These are phyloP conservation scores for Physaria fendleri DNA, from an alignment of 345 rosid genomes.

Conservation along the genomic window DNA sequence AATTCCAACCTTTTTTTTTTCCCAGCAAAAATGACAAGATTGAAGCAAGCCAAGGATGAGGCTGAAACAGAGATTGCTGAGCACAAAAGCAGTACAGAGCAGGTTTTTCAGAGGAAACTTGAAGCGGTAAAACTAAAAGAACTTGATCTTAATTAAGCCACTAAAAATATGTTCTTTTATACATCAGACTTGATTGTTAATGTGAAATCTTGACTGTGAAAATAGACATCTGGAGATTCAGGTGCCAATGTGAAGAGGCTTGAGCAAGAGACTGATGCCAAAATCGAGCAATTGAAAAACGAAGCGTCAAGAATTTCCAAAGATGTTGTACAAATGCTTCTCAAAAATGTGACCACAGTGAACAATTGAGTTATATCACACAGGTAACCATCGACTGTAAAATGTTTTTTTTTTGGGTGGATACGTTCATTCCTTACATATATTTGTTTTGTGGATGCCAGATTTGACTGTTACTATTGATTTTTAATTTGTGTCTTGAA, in stretches of 20 bases:
- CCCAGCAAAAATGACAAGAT: conserved; percentile 67
- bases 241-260: conserved; percentile 87
- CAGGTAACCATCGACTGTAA: conserved; percentile 7
- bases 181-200: neutral
- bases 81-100: conserved; percentile 60
- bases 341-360: conserved; percentile 43
- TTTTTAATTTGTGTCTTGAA: neutral
- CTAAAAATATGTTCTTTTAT: neutral
- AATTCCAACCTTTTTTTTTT: neutral
- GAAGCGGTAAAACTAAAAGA: conserved; percentile 70
- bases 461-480: neutral
- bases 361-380: conserved; percentile 17
- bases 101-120: conserved; percentile 61
- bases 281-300: conserved; percentile 55
- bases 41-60: conserved; percentile 88
- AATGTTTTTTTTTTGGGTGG: neutral
- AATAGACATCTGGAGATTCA: conserved; percentile 81
- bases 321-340: conserved; percentile 65
- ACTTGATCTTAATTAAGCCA: neutral
- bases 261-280: conserved; percentile 62
- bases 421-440: neutral
- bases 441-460: neutral
- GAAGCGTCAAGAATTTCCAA: conserved; percentile 50
- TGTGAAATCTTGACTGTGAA: neutral
- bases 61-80: conserved; percentile 67